Base-by-base conservation (phyloP, 345 rosid genomes). In the Sonneratia alba region DNA sequence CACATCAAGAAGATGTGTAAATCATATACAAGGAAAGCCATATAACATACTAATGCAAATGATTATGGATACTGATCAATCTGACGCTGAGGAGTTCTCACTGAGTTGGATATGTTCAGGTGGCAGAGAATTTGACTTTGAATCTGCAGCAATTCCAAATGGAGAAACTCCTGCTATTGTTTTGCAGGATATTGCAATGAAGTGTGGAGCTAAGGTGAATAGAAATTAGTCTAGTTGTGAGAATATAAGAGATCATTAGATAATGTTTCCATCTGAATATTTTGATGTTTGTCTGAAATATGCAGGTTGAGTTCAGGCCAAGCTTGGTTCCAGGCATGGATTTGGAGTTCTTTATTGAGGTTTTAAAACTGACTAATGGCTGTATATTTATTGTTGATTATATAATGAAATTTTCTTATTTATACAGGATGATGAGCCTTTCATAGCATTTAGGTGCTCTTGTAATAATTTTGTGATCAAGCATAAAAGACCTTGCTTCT, bases 311-410 rank as follows among this genome's bases (percentile, higher is more conserved):
- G 76, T 96, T 88, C 75, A 84, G 81, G 78, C 82, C 82, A 16
- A 76, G 85, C 63, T 77, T 96, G 82, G 83, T 92, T 82, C 79
- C 83, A 73, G 81, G 89, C 87, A 79, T 77, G 55, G 89, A 84
- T 75, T 80, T 96, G 82, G 88, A 86, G 81, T 95, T 95, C 80
- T 86, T 85, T 36, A 70, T 86, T 80, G 98, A 95, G 99, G 99
- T 95, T 79, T 69, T 43, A 48, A 49, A 16, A 51, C 43, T 21
- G 51, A 67, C 72, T 75, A 70, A 73, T 47, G 5, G 36, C 32
- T 68, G 14, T 27, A 45, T 68, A 6, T 14, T 10, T 16, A 43
- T 75, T 70, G 10, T 75, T 55, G 36, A 9, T 68, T 4, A 9
- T n/a, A 43, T 37, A 42, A 34, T 11, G 16, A 22, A 38, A 68